These are phyloP conservation scores for Coccinonectria pachysandricola DNA, from an alignment of 2,329 filamentous ascomycete species.

Conservation along the genomic window DNA sequence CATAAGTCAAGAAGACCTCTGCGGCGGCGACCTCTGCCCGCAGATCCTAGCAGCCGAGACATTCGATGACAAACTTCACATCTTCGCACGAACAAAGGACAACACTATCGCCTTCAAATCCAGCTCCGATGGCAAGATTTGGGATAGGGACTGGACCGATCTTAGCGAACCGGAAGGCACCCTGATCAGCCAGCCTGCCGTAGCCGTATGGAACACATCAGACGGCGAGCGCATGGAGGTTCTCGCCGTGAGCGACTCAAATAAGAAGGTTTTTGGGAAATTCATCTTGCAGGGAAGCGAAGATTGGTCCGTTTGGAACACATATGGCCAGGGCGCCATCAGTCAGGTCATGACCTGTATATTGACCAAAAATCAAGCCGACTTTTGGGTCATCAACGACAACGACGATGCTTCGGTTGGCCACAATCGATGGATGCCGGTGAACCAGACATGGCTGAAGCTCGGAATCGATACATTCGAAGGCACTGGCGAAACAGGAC, in stretches of 20 bases:
- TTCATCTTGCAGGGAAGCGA: not conserved
- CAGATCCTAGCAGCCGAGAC: not conserved
- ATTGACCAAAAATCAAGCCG: too few species aligned
- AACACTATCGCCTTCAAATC: not conserved
- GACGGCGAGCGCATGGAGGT: not conserved
- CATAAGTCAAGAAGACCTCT: not conserved
- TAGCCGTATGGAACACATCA: not conserved
- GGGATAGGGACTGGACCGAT: not conserved
- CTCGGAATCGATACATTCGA: not conserved
- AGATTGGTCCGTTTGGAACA: not conserved
- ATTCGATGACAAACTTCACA: not conserved
- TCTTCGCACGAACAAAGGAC: not conserved
- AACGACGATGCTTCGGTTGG: not conserved
- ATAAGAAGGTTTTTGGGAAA: not conserved
- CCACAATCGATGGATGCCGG: not conserved
- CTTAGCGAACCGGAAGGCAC: not conserved
- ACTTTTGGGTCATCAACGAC: not conserved
- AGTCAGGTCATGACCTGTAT: not conserved
- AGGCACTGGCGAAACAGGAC: not conserved
- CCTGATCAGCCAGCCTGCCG: not conserved
- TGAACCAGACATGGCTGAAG: not conserved
- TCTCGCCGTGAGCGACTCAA: not conserved
- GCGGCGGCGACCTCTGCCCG: not conserved
- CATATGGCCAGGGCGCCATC: not conserved
- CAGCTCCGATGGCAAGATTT: not conserved